phyloP scores from a whole-genome alignment of 306 rosid genomes.

The Sesbania bispinosa region DNA sequence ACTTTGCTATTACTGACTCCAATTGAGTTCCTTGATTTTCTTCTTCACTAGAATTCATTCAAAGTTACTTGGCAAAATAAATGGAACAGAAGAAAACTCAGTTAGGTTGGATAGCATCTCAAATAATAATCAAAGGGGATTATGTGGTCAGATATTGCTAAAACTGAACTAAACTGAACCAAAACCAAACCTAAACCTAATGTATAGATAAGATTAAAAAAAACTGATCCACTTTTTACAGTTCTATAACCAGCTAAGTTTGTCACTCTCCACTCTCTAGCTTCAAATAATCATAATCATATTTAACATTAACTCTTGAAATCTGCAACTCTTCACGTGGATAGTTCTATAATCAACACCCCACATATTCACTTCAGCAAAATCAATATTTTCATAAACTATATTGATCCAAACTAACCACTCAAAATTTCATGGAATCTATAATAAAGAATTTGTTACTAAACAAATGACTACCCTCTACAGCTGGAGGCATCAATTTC shows the following conservation, averaged over 20 bases:
- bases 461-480: too few relatives aligned
- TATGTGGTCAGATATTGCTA: too few relatives aligned
- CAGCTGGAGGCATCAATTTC: too few relatives aligned
- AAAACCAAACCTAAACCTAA: too few relatives aligned
- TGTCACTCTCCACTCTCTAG: too few relatives aligned
- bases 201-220: too few relatives aligned
- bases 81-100: neutral
- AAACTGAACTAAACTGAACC: too few relatives aligned
- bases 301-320: neutral
- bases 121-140: too few relatives aligned
- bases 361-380: neutral
- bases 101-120: too few relatives aligned
- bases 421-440: neutral
- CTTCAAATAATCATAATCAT: constrained; percentile 7
- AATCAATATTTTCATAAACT: constrained; percentile 1
- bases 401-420: constrained; percentile 9
- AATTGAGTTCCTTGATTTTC: neutral
- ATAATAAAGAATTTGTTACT: too few relatives aligned
- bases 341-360: neutral
- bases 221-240: too few relatives aligned
- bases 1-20: neutral
- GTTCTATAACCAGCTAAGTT: too few relatives aligned
- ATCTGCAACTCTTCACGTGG: neutral
- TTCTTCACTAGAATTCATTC: neutral
- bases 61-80: neutral